Conservation (phyloP, 2,329 filamentous ascomycete genomes). For the Paecilomyces sp. region DNA sequence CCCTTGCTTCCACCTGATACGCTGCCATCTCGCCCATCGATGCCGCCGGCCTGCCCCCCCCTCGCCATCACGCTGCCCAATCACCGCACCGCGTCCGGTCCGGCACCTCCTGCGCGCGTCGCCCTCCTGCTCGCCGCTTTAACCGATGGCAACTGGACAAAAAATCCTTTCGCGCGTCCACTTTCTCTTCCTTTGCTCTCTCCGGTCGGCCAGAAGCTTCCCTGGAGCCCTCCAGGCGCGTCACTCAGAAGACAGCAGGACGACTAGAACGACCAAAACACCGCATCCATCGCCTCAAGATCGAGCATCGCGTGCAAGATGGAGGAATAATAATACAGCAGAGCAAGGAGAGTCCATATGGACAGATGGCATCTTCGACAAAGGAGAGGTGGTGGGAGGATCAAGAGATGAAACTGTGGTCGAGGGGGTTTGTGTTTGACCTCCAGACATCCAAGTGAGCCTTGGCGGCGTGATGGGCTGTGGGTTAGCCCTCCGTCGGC, state of each 20-base stretch:
- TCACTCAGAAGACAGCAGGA: background rate
- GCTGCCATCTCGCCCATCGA: constrained; percentile 10
- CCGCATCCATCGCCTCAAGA: background rate
- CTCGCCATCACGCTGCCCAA: constrained; percentile 15
- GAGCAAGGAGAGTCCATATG: background rate
- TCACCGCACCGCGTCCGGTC: constrained; percentile 14
- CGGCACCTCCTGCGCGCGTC: constrained; percentile 21
- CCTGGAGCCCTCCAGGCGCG: background rate
- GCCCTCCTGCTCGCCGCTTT: constrained; percentile 26
- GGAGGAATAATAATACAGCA: background rate
- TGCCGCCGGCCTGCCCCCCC: constrained; percentile 9
- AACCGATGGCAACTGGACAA: constrained; percentile 25
- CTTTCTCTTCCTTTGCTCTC: constrained; percentile 12
- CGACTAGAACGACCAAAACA: background rate
- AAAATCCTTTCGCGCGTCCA: constrained; percentile 16
- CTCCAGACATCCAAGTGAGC: background rate
- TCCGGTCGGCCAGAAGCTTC: background rate
- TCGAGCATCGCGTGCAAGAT: background rate
- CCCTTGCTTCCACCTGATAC: constrained; percentile 16
- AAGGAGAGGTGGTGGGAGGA: background rate
- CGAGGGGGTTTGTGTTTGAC: background rate
- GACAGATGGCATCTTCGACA: background rate
- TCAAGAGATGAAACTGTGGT: background rate
- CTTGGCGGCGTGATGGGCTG: background rate
- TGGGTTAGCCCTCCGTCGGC: background rate